Evolutionary conservation across 768 basidiomycete species (phyloP).

Genomic region (Panellus pusillus): DNA sequence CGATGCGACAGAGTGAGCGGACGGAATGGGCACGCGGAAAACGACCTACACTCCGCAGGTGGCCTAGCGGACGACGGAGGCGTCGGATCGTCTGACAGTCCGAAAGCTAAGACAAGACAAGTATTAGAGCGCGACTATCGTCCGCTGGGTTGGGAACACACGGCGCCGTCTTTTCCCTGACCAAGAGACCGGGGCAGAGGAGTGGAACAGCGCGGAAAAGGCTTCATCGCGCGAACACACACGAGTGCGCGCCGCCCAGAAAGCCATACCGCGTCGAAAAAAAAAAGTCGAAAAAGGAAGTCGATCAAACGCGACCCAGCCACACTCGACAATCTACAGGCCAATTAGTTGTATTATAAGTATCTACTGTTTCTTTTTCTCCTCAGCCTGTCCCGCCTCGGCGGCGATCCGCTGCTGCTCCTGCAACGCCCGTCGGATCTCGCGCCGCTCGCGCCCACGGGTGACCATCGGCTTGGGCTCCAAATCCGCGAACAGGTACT

Average conservation of each 20-base stretch:
- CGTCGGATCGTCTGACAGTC: not conserved
- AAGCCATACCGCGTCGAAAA: not conserved
- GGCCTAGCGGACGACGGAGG: not conserved
- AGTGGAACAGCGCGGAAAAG: constrained; percentile 3
- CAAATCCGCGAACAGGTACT: constrained; percentile 82
- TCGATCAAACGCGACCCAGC: not conserved
- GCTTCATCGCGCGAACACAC: not conserved
- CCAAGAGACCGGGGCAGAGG: constrained; percentile 1
- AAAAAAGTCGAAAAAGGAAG: not conserved
- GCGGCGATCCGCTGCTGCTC: constrained; percentile 21
- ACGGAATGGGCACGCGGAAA: not conserved
- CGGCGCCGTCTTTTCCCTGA: not conserved
- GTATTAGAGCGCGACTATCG: not conserved
- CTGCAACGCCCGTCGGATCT: constrained; percentile 53
- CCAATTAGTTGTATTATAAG: constrained; percentile 5
- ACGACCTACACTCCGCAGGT: not conserved
- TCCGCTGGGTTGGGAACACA: not conserved
- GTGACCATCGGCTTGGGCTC: constrained; percentile 86
- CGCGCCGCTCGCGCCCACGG: constrained; percentile 77
- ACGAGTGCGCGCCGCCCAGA: not conserved
- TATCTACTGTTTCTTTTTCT: constrained; percentile 22
- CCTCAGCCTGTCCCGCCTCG: constrained; percentile 9
- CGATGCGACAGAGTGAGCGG: not conserved
- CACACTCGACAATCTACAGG: not conserved
- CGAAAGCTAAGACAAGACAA: not conserved